phyloP scores from a whole-genome alignment of 176 grass and related monocot genomes.

The Themeda triandra region DNA sequence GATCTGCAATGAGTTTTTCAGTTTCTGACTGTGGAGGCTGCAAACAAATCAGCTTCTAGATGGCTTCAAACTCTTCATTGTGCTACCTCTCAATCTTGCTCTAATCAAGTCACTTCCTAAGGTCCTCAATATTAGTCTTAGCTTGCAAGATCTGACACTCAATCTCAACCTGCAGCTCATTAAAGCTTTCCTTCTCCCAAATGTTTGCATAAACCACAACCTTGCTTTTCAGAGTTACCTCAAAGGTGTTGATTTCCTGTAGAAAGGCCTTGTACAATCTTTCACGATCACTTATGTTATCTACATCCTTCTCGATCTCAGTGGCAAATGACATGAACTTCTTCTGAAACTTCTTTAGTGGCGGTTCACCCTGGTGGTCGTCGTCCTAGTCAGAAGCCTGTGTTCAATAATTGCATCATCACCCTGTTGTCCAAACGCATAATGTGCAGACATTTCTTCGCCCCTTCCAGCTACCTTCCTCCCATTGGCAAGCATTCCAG shows the following conservation, averaged over 20 bases:
- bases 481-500: constrained; percentile 59
- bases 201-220: constrained; percentile 83
- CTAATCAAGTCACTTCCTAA: constrained; percentile 79
- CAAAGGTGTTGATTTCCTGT: constrained; percentile 85
- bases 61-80: constrained; percentile 88
- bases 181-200: constrained; percentile 88
- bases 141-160: constrained; percentile 81
- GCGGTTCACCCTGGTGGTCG: no score
- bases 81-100: constrained; percentile 92
- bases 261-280: constrained; percentile 72
- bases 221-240: constrained; percentile 78
- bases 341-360: no score
- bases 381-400: constrained; percentile 82
- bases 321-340: no score
- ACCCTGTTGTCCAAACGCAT: constrained; percentile 66
- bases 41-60: constrained; percentile 64
- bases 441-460: constrained; percentile 68
- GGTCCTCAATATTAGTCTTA: constrained; percentile 77
- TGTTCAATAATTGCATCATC: constrained; percentile 92
- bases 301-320: no score
- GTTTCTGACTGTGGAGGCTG: constrained; percentile 82
- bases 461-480: constrained; percentile 65
- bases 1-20: no score
- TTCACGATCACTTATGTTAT: constrained; percentile 56
- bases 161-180: constrained; percentile 71